These are phyloP conservation scores for Mycotypha africana DNA, from an alignment of 371 early-diverging fungal genomes.

Conservation along the genomic window DNA sequence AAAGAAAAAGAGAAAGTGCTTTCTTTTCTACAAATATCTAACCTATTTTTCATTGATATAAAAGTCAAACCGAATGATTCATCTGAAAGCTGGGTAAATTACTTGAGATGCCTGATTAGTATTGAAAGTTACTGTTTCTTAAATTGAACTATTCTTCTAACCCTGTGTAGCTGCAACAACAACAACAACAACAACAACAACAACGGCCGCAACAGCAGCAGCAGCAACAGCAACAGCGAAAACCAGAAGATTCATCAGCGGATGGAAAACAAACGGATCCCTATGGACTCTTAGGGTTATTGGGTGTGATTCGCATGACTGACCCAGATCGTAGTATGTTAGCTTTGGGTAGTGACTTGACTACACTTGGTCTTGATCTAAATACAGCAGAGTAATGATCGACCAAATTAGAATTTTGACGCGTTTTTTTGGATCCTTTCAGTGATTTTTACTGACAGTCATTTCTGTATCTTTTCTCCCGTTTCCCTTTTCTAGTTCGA, in stretches of 20 bases:
- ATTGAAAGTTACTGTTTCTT: neutral
- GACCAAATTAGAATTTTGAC: no score
- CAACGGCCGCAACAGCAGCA: no score
- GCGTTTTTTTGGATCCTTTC: no score
- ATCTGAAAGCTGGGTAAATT: slow-evolving; percentile 21
- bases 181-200: neutral
- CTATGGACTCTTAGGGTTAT: slow-evolving; percentile 66
- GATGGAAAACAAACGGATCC: slow-evolving; percentile 33
- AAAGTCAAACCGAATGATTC: no score
- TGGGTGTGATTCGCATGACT: slow-evolving; percentile 70
- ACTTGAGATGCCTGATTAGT: neutral
- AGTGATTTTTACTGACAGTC: neutral
- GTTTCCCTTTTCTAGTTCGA: slow-evolving; percentile 30
- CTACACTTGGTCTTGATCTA: slow-evolving; percentile 74
- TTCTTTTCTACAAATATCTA: no score
- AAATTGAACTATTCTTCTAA: no score
- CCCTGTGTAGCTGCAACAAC: slow-evolving; percentile 7
- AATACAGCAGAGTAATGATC: slow-evolving; percentile 60
- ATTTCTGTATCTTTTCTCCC: neutral
- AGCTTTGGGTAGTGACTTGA: slow-evolving; percentile 72
- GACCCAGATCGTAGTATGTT: slow-evolving; percentile 68
- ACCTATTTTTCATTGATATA: no score
- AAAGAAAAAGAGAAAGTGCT: no score
- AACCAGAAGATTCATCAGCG: slow-evolving; percentile 10
- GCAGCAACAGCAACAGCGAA: no score